Evolutionary conservation across 305 asterid species (phyloP).

Genomic region (Salvia sclarea): DNA sequence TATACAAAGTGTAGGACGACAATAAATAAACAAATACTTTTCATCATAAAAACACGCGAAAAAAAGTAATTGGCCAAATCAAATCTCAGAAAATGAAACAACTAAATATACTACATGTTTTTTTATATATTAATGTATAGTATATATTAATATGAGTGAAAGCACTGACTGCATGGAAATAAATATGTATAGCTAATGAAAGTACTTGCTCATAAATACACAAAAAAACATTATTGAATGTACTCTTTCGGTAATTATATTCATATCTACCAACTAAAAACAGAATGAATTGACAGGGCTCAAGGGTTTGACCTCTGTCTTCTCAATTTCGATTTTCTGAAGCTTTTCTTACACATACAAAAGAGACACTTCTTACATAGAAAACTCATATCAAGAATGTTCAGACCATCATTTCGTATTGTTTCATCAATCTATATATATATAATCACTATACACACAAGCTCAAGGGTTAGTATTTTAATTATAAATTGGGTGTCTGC

Average conservation of each 20-base stretch:
- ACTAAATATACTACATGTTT: background rate
- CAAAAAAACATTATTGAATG: background rate
- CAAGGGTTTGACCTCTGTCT: conserved; percentile 20
- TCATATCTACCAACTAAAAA: background rate
- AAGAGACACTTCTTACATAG: background rate
- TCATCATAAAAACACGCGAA: background rate
- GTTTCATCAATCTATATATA: background rate
- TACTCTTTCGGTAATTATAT: conserved; percentile 5
- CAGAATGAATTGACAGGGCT: conserved; percentile 29
- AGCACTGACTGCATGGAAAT: conserved; percentile 15
- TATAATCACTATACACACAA: background rate
- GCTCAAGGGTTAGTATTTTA: background rate
- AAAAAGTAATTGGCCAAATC: background rate
- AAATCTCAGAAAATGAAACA: background rate
- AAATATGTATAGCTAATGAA: background rate
- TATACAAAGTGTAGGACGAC: too few species aligned
- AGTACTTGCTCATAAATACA: background rate
- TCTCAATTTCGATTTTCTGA: conserved; percentile 15
- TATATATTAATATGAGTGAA: background rate
- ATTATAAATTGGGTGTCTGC: background rate
- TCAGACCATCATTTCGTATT: background rate
- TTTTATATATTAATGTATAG: background rate
- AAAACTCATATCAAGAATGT: conserved; percentile 6
- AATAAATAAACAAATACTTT: background rate
- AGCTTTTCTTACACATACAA: background rate